A percentile compares a stretch with the other conserved stretches of the same genome.
These are phyloP conservation scores for Diaporthe ampelina DNA, from an alignment of 2,329 filamentous ascomycete species.

Conservation along the genomic window DNA sequence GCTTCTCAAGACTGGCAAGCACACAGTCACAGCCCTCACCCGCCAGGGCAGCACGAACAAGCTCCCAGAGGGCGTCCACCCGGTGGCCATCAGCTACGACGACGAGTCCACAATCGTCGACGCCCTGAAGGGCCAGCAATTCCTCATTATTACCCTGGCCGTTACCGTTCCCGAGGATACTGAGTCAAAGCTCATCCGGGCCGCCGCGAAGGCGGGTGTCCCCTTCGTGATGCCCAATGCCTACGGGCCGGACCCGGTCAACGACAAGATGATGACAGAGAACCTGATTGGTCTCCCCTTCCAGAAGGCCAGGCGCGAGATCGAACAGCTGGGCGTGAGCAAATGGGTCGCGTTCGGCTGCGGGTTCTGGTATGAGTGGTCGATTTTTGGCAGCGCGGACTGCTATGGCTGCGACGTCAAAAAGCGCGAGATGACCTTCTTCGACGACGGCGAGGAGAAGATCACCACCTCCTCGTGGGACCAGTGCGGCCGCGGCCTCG, in stretches of 20 bases:
- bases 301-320: slow-evolving; percentile 50
- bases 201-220: slow-evolving; percentile 68
- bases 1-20: slow-evolving; percentile 62
- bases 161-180: slow-evolving; percentile 58
- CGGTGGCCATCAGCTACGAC: slow-evolving; percentile 60
- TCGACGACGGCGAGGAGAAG: slow-evolving; percentile 68
- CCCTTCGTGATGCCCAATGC: slow-evolving; percentile 69
- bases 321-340: slow-evolving; percentile 56
- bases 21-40: slow-evolving; percentile 65
- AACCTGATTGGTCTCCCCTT: slow-evolving; percentile 50
- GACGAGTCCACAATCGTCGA: slow-evolving; percentile 58
- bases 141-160: slow-evolving; percentile 68
- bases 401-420: slow-evolving; percentile 65
- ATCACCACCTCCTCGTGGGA: slow-evolving; percentile 71
- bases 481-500: slow-evolving; percentile 68
- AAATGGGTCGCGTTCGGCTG: slow-evolving; percentile 61
- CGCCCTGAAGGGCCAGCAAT: slow-evolving; percentile 68
- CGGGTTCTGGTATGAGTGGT: slow-evolving; percentile 68
- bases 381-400: slow-evolving; percentile 52
- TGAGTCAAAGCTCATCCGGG: slow-evolving; percentile 64
- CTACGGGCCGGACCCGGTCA: slow-evolving; percentile 57
- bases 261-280: slow-evolving; percentile 54
- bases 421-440: slow-evolving; percentile 58
- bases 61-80: slow-evolving; percentile 60
- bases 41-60: slow-evolving; percentile 57